Evolutionary conservation across 768 basidiomycete species (phyloP), one percentile per base, ranked within the genome.

Genomic region (Kwoniella sp.): DNA sequence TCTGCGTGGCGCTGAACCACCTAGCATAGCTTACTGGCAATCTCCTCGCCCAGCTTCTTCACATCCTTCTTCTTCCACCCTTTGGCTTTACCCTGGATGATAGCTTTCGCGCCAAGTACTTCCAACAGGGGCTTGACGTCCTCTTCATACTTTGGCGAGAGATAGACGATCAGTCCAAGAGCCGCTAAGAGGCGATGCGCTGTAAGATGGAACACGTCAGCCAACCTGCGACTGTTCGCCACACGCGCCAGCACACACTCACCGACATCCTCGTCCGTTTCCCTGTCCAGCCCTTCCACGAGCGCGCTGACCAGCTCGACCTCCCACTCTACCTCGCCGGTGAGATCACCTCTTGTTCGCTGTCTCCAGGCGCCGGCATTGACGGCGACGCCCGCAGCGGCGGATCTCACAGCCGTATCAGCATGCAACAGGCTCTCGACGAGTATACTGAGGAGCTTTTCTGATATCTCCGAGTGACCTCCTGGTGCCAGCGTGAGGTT

Each of bases 141-240:
- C 0, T 74, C 70, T 31, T 81, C 81, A 59, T 81, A 83, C 25
- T 78, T 80, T 0, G 91, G 88, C 3, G 88, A 87, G 26, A 88
- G 73, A 12, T 86, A 84, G 33, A 93, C 57, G 29, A 89, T 73
- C 64, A 88, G 80, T 0, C 83, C 90, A 28, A 96, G 75, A 5
- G 85, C 84, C 2, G 88, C 89, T 0, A 82, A 78, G 34, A 95
- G 75, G 11, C 90, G 86, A 70, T 95, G 87, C 1, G 91, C 88
- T 87, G 25, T 8, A 20, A 23, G 38, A 31, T 17, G 27, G 9
- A 15, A 38, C 15, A 7, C 19, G 7, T 12, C 5, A 36, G 15
- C 34, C n/a, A n/a, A n/a, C n/a, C n/a, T n/a, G n/a, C n/a, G n/a
- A n/a, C n/a, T n/a, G 20, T 39, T 15, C 1, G 23, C n/a, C 39